Percentiles rank a stretch among this genome's conserved stretches.
Evolutionary conservation across 441 rosid genomes (phyloP).

Genomic region (Populus trichocarpa): DNA sequence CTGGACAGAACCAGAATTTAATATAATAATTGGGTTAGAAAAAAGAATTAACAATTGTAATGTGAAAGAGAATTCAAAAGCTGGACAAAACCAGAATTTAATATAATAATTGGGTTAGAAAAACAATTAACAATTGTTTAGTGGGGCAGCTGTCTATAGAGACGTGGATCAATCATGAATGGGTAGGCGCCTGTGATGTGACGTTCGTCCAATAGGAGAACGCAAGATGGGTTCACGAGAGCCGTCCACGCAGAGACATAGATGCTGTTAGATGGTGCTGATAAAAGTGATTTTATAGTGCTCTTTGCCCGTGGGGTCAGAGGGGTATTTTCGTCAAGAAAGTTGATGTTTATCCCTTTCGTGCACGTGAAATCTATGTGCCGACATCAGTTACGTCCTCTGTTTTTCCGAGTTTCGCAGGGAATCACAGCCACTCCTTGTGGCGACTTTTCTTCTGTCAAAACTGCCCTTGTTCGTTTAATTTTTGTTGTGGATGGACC

Average conservation of each 20-base stretch:
- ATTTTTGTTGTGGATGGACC: no score
- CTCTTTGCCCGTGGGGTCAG: slow-evolving; percentile 5
- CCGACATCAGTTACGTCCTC: not conserved
- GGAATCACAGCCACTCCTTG: no score
- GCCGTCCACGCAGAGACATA: slow-evolving; percentile 28
- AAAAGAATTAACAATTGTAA: not conserved
- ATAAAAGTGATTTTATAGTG: not conserved
- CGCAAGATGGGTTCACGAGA: not conserved
- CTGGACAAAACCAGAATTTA: not conserved
- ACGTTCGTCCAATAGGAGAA: slow-evolving; percentile 5
- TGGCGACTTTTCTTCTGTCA: not conserved
- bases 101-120: not conserved
- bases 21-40: not conserved
- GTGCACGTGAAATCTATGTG: slow-evolving; percentile 11
- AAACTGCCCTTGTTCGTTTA: not conserved
- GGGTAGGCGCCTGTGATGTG: slow-evolving; percentile 9
- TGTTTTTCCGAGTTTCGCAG: not conserved
- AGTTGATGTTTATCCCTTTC: slow-evolving; percentile 5
- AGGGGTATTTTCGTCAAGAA: slow-evolving; percentile 15
- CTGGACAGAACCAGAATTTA: not conserved
- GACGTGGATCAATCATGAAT: slow-evolving; percentile 45
- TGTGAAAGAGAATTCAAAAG: not conserved
- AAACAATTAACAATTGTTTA: not conserved
- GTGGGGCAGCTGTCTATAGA: slow-evolving; percentile 25
- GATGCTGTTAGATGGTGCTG: not conserved